Evolutionary conservation across 768 basidiomycete genomes (phyloP), one percentile per base, ranked within the genome.

Genomic region (Lactifluus volemus): DNA sequence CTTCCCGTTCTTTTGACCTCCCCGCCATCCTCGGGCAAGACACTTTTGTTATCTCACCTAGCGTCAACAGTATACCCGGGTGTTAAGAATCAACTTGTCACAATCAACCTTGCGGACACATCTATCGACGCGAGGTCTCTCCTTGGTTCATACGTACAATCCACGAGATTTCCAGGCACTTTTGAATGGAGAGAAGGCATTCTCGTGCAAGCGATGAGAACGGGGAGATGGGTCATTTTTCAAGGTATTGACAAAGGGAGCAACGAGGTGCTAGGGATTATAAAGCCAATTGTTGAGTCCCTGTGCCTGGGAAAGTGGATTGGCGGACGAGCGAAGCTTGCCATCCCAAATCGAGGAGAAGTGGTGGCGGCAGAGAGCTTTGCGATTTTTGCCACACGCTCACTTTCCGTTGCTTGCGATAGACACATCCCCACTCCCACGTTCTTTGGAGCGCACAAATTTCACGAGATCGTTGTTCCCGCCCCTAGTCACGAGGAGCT

Each of bases 131-230:
- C 95, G 34, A 88, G 96, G 25, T 88, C 93, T 0, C 79, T 99
- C 5, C 80, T 99, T 47, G 96, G 97, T 5, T 94, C 92, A 2
- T 96, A 98, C 61, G 78, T 92, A 3, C 96, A 96, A 2, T 97
- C 96, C 0, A 78, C 87, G 0, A 84, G 81, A 1, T 81, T 81
- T 29, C 85, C 92, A 0, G 96, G 96, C 5, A 84, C 83, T 2
- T 99, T 99, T 67, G 92, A 96, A 67, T 99, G 95, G 91, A 91
- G 88, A 73, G 94, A 98, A 64, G 97, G 97, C 6, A 86, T 94
- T 0, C 78, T 99, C 39, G 85, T 95, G 10, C 87, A 89, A 42
- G 87, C 95, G 0, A 86, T 98, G 81, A 80, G 84, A 45, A 86
- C 91, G 68, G 97, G 97, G 2, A 83, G 84, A 69, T 98, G 95